phyloP scores from a whole-genome alignment of 1,139 yeast species.

The Barnettozyma hawaiiensis region DNA sequence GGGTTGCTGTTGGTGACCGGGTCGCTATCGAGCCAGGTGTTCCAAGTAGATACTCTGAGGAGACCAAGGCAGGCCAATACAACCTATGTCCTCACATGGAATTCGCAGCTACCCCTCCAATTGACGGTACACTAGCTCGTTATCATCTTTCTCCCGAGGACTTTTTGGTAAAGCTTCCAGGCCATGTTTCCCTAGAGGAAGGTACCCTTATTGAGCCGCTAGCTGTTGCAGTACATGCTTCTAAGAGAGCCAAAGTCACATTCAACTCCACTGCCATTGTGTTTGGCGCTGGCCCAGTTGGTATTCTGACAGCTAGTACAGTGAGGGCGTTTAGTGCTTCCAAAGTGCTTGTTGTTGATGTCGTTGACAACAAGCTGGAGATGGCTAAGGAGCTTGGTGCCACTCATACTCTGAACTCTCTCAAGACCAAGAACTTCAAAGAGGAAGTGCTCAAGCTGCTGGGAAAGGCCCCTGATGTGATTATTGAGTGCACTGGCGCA shows the following conservation, averaged over 20 bases:
- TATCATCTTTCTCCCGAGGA: slow-evolving; percentile 79
- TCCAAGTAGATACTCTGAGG: slow-evolving; percentile 71
- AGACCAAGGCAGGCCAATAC: slow-evolving; percentile 70
- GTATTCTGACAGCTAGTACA: slow-evolving; percentile 70
- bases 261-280: slow-evolving; percentile 75
- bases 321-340: slow-evolving; percentile 83
- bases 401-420: slow-evolving; percentile 55
- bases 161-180: slow-evolving; percentile 75
- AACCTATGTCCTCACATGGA: slow-evolving; percentile 79
- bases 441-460: slow-evolving; percentile 35
- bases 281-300: slow-evolving; percentile 94
- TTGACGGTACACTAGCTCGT: slow-evolving; percentile 66
- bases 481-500: slow-evolving; percentile 71
- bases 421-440: slow-evolving; percentile 31
- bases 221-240: slow-evolving; percentile 81
- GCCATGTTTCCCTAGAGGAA: slow-evolving; percentile 68
- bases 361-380: slow-evolving; percentile 28
- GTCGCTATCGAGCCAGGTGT: slow-evolving; percentile 61
- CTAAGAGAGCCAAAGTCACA: slow-evolving; percentile 57
- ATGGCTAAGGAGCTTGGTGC: slow-evolving; percentile 30
- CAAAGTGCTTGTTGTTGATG: slow-evolving; percentile 29
- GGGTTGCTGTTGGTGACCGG: slow-evolving; percentile 65
- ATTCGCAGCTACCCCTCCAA: slow-evolving; percentile 85
- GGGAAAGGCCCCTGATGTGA: slow-evolving; percentile 49
- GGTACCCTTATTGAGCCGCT: slow-evolving; percentile 90